These are phyloP conservation scores for Russula dissimulans DNA, from an alignment of 768 basidiomycete genomes.

Conservation along the genomic window DNA sequence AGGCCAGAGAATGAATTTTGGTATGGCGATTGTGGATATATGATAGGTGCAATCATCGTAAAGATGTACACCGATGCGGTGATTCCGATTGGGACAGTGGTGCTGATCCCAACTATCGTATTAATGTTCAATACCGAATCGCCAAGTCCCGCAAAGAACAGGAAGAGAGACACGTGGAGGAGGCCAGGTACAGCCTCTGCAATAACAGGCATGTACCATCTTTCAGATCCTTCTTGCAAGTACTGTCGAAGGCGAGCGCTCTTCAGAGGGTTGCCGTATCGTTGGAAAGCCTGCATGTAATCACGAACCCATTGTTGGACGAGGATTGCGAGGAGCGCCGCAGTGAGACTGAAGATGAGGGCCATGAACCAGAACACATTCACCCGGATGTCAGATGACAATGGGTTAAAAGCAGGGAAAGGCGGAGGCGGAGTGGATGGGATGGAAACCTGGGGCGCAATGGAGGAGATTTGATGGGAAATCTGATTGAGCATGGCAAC, in stretches of 20 bases:
- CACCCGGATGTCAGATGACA: constrained; percentile 28
- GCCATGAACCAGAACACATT: constrained; percentile 37
- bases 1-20: not conserved
- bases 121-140: constrained; percentile 32
- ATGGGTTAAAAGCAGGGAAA: constrained; percentile 15
- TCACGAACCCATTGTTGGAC: constrained; percentile 42
- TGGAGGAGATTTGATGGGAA: constrained; percentile 4
- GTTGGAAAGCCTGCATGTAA: constrained; percentile 25
- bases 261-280: constrained; percentile 23
- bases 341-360: constrained; percentile 31
- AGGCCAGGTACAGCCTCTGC: constrained; percentile 39
- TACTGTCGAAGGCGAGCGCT: constrained; percentile 36
- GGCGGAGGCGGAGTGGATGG: not conserved
- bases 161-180: constrained; percentile 40
- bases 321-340: constrained; percentile 37
- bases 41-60: constrained; percentile 1
- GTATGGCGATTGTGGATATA: constrained; percentile 6
- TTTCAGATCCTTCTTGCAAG: constrained; percentile 29
- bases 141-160: constrained; percentile 42
- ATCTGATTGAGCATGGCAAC: constrained; percentile 3
- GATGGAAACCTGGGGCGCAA: not conserved
- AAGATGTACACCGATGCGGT: constrained; percentile 11
- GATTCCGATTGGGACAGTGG: not conserved
- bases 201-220: constrained; percentile 33
- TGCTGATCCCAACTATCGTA: not conserved